Evolutionary conservation across 1,139 yeast genomes (phyloP).

Genomic region (Yamadazyma spencermartinsiae): DNA sequence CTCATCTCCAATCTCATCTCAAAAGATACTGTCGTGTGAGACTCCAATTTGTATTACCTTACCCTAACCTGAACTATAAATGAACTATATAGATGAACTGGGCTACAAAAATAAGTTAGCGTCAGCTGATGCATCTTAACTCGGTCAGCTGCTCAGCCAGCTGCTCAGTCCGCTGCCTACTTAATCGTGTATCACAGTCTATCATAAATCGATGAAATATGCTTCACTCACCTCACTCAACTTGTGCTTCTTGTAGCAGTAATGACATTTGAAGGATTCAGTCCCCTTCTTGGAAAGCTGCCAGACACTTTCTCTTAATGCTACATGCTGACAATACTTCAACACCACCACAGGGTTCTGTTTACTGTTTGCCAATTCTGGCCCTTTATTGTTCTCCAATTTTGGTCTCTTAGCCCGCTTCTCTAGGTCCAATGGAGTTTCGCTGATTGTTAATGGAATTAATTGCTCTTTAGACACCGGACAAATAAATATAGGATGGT

Average conservation of each 20-base stretch:
- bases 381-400: constrained; percentile 11
- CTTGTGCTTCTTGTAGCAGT: constrained; percentile 50
- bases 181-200: constrained; percentile 2
- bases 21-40: too few species aligned
- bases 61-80: too few species aligned
- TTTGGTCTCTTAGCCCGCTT: constrained; percentile 23
- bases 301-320: constrained; percentile 46
- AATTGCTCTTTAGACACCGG: constrained; percentile 86
- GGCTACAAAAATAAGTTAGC: too few species aligned
- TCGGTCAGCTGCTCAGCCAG: too few species aligned
- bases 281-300: constrained; percentile 45
- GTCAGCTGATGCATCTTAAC: too few species aligned
- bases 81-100: too few species aligned
- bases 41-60: too few species aligned
- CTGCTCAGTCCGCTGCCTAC: not conserved
- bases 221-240: constrained; percentile 44
- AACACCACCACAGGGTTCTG: constrained; percentile 46
- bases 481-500: constrained; percentile 87
- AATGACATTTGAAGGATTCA: constrained; percentile 48
- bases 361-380: constrained; percentile 11
- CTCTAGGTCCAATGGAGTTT: constrained; percentile 15
- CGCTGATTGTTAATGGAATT: constrained; percentile 33
- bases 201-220: constrained; percentile 41
- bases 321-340: constrained; percentile 46
- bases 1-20: constrained; percentile 1